Evolutionary conservation across 2,329 filamentous ascomycete genomes (phyloP).

Genomic region (Xylaria sp.): DNA sequence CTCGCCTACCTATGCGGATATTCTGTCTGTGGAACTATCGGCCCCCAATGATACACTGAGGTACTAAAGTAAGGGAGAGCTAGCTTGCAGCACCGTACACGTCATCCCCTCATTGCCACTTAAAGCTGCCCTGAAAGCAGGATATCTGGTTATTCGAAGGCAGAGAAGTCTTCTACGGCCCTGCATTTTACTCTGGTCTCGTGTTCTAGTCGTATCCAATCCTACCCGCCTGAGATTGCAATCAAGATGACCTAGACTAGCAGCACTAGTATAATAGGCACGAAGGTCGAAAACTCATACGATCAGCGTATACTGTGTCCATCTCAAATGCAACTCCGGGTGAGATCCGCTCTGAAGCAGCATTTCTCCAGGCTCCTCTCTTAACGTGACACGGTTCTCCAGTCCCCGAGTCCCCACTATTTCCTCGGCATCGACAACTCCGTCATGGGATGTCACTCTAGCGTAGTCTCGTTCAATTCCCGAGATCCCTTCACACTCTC

Average conservation of each 20-base stretch:
- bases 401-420: background rate
- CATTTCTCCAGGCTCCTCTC: slow-evolving; percentile 7
- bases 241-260: slow-evolving; percentile 3
- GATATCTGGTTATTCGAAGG: background rate
- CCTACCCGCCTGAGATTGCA: background rate
- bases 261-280: background rate
- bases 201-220: slow-evolving; percentile 4
- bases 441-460: background rate
- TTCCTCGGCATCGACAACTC: slow-evolving; percentile 5
- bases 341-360: slow-evolving; percentile 8
- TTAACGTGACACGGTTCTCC: slow-evolving; percentile 6
- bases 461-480: background rate
- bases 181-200: slow-evolving; percentile 4
- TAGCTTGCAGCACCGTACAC: slow-evolving; percentile 16
- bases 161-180: slow-evolving; percentile 8
- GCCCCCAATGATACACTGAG: slow-evolving; percentile 1
- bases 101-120: slow-evolving; percentile 21
- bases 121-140: background rate
- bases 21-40: background rate
- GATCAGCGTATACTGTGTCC: background rate
- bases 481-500: background rate
- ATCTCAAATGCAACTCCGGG: slow-evolving; percentile 1
- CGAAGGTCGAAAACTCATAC: background rate
- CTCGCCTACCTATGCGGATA: background rate
- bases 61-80: background rate